These are phyloP conservation scores for Melampsora larici-populina DNA, from an alignment of 1,284 basidiomycete genomes.

Conservation along the genomic window DNA sequence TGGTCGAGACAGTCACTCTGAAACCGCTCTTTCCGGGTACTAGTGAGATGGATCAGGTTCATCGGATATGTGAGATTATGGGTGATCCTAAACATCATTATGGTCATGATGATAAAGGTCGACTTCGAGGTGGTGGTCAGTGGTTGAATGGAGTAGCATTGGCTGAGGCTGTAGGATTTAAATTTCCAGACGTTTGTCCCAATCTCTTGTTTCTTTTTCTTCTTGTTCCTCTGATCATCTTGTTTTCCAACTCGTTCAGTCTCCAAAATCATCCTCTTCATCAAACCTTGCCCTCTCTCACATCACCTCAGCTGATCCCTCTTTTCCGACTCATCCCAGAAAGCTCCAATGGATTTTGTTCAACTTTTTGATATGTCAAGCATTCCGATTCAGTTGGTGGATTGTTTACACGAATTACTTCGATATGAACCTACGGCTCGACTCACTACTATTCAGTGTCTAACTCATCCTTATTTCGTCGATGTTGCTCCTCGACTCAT, in stretches of 20 bases:
- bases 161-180: slow-evolving; percentile 79
- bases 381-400: slow-evolving; percentile 75
- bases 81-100: slow-evolving; percentile 87
- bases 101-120: slow-evolving; percentile 69
- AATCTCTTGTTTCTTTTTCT: slow-evolving; percentile 45
- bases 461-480: slow-evolving; percentile 81
- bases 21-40: slow-evolving; percentile 97
- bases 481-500: slow-evolving; percentile 60
- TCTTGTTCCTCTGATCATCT: slow-evolving; percentile 19
- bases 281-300: slow-evolving; percentile 30
- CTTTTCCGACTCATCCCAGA: slow-evolving; percentile 57
- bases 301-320: slow-evolving; percentile 6
- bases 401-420: slow-evolving; percentile 87
- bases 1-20: slow-evolving; percentile 92
- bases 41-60: slow-evolving; percentile 88
- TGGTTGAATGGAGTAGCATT: slow-evolving; percentile 83
- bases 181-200: slow-evolving; percentile 73
- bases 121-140: slow-evolving; percentile 74
- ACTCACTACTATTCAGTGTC: slow-evolving; percentile 77
- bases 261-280: slow-evolving; percentile 28
- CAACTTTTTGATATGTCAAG: slow-evolving; percentile 69
- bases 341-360: slow-evolving; percentile 70
- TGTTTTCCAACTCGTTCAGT: neutral
- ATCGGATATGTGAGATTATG: slow-evolving; percentile 79
- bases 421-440: slow-evolving; percentile 85